Conservation (phyloP, 1,284 basidiomycete species). For the Hypsizygus ulmarius region DNA sequence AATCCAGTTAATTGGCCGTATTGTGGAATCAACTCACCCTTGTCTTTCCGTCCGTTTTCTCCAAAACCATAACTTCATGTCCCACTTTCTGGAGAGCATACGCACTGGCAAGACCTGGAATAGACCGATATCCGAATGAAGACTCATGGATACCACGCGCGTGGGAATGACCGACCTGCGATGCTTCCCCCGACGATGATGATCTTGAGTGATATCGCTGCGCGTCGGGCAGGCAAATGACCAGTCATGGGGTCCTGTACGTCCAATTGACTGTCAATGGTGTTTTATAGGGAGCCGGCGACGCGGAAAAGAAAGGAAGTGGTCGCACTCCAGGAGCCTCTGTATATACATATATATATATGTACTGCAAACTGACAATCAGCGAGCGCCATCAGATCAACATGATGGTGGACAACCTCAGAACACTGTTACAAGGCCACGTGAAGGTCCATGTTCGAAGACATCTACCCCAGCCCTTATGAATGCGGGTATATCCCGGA, state of each 20-base stretch:
- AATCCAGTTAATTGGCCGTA: neutral
- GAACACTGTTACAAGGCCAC: no score
- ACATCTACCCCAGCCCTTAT: no score
- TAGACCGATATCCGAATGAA: conserved; percentile 1
- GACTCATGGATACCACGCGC: neutral
- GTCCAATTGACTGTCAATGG: neutral
- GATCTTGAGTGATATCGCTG: conserved; percentile 28
- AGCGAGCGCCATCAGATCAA: conserved; percentile 16
- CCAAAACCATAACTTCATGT: conserved; percentile 41
- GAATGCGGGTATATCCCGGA: no score
- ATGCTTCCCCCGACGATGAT: conserved; percentile 42
- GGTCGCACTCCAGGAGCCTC: conserved; percentile 2
- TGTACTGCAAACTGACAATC: neutral
- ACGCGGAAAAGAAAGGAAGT: conserved; percentile 1
- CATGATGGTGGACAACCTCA: conserved; percentile 4
- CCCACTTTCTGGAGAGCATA: conserved; percentile 42
- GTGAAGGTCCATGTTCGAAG: no score
- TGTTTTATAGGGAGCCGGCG: neutral
- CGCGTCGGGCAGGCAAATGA: conserved; percentile 18
- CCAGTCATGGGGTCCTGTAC: conserved; percentile 22
- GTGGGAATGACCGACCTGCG: conserved; percentile 23
- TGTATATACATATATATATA: conserved; percentile 11
- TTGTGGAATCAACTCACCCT: conserved; percentile 29
- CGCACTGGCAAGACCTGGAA: conserved; percentile 39
- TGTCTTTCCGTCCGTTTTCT: conserved; percentile 32